Conservation (phyloP, 1,284 basidiomycete species). For the Lignosus rhinocerotis region DNA sequence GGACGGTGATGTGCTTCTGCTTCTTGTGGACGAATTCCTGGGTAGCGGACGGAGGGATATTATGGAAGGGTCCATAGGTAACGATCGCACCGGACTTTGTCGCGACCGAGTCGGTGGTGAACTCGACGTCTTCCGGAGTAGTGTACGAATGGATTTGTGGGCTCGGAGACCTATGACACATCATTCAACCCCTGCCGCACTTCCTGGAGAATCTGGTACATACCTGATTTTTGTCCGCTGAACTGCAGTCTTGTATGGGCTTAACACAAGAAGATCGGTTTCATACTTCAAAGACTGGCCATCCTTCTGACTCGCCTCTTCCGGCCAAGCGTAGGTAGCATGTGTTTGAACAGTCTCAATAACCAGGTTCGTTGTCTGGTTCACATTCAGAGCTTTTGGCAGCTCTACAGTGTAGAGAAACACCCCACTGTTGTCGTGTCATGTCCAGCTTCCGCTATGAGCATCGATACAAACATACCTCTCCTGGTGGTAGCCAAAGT, state of each 20-base stretch:
- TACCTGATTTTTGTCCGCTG: constrained; percentile 88
- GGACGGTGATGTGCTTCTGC: constrained; percentile 71
- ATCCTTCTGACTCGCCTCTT: constrained; percentile 74
- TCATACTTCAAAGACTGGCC: constrained; percentile 80
- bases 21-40: constrained; percentile 55
- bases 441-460: not conserved
- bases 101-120: constrained; percentile 55
- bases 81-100: constrained; percentile 81
- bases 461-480: constrained; percentile 42
- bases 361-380: constrained; percentile 72
- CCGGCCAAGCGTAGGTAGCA: constrained; percentile 75
- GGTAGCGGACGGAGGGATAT: constrained; percentile 64
- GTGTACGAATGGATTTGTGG: constrained; percentile 73
- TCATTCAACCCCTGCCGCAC: not conserved
- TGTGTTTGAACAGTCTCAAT: constrained; percentile 78
- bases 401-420: constrained; percentile 43
- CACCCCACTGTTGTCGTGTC: constrained; percentile 33
- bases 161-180: constrained; percentile 54
- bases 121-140: constrained; percentile 58
- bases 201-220: constrained; percentile 21
- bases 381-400: constrained; percentile 47
- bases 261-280: constrained; percentile 75
- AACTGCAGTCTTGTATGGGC: constrained; percentile 79
- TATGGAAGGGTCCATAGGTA: constrained; percentile 86
- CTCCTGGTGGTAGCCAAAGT: constrained; percentile 49